These are phyloP conservation scores for Leptographium procerum DNA, from an alignment of 2,329 filamentous ascomycete genomes.

Conservation along the genomic window DNA sequence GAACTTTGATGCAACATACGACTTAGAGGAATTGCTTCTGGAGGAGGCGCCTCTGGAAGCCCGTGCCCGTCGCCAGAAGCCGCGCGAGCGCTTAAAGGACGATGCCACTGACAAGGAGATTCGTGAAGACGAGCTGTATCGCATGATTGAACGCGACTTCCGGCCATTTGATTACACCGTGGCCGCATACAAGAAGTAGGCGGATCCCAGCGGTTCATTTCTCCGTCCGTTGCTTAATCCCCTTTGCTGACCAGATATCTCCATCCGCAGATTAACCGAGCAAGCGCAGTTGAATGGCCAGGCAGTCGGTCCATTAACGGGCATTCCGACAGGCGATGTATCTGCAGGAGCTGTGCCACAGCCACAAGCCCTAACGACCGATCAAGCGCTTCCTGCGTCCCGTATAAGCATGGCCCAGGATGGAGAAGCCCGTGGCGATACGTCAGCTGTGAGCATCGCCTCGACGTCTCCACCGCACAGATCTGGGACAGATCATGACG, in stretches of 20 bases:
- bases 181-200: constrained; percentile 65
- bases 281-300: constrained; percentile 6
- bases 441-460: not conserved
- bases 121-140: constrained; percentile 83
- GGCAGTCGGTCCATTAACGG: not conserved
- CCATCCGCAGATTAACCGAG: constrained; percentile 11
- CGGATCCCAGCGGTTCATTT: not conserved
- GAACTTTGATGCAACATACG: constrained; percentile 97
- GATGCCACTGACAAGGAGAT: constrained; percentile 95
- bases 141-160: constrained; percentile 89
- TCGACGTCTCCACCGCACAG: not conserved
- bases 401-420: constrained; percentile 17
- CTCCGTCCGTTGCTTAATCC: no score
- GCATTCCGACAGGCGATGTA: not conserved
- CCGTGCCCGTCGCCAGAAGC: constrained; percentile 83
- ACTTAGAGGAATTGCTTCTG: constrained; percentile 82
- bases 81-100: constrained; percentile 79
- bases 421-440: no score
- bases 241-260: not conserved
- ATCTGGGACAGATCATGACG: not conserved
- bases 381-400: constrained; percentile 33
- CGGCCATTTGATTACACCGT: constrained; percentile 90
- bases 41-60: constrained; percentile 95
- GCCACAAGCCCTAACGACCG: constrained; percentile 40
- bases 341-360: not conserved